phyloP scores from a whole-genome alignment of 805 yeast genomes.

The Kodamaea fukazawae region DNA sequence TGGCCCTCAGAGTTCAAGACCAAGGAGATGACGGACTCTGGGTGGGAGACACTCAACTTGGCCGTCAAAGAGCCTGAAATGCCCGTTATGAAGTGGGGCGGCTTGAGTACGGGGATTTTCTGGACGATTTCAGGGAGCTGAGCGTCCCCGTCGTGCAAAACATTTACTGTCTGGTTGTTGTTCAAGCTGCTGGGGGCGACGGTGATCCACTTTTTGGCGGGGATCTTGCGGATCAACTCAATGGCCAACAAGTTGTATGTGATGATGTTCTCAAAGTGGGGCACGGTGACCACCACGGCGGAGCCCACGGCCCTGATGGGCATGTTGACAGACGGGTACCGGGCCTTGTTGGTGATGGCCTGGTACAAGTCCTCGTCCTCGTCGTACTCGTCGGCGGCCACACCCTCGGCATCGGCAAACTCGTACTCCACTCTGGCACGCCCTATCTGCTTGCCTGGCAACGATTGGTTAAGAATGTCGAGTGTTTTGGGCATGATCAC shows the following conservation, averaged over 20 bases:
- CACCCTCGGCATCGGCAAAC: constrained; percentile 12
- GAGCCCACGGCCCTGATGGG: constrained; percentile 20
- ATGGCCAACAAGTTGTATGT: constrained; percentile 29
- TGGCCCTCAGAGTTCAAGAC: constrained; percentile 61
- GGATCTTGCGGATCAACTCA: constrained; percentile 11
- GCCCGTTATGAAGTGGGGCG: constrained; percentile 65
- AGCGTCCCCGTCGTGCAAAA: constrained; percentile 15
- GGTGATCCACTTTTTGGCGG: constrained; percentile 22
- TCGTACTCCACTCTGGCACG: constrained; percentile 12
- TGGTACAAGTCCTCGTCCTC: constrained; percentile 51
- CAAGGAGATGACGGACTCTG: constrained; percentile 15
- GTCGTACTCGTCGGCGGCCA: constrained; percentile 37
- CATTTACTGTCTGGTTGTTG: constrained; percentile 26
- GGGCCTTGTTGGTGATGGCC: constrained; percentile 25
- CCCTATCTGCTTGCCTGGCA: constrained; percentile 17
- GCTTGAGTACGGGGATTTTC: constrained; percentile 36
- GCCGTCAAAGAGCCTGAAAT: constrained; percentile 47
- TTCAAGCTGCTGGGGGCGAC: constrained; percentile 39
- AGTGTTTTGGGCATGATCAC: constrained; percentile 19
- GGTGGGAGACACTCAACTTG: constrained; percentile 12
- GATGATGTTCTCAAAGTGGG: constrained; percentile 37
- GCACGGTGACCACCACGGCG: constrained; percentile 22
- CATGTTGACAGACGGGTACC: constrained; percentile 20
- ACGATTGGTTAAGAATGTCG: constrained; percentile 14
- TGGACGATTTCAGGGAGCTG: constrained; percentile 6